Evolutionary conservation across 2,329 filamentous ascomycete genomes (phyloP).

Genomic region (Alternaria ethzedia): DNA sequence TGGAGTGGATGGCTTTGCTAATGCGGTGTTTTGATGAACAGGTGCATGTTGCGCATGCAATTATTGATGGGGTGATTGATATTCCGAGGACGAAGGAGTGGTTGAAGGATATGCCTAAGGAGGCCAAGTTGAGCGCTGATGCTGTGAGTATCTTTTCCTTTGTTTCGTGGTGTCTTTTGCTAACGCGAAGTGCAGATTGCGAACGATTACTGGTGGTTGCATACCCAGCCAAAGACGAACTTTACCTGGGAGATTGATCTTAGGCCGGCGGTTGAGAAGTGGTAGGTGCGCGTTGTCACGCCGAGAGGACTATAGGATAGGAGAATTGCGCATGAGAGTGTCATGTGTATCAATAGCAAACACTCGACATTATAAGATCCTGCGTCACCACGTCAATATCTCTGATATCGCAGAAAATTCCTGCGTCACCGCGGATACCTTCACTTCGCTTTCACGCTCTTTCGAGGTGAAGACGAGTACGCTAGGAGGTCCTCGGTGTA

Average conservation of each 20-base stretch:
- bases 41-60: slow-evolving; percentile 79
- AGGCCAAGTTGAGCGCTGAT: slow-evolving; percentile 75
- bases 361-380: background rate
- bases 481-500: background rate
- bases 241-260: slow-evolving; percentile 86
- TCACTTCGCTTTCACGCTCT: background rate
- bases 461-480: background rate
- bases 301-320: background rate
- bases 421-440: background rate
- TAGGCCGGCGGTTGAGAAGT: slow-evolving; percentile 83
- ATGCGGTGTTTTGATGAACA: rapidly evolving
- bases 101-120: slow-evolving; percentile 61
- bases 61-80: slow-evolving; percentile 87
- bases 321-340: background rate
- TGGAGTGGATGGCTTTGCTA: background rate
- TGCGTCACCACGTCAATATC: background rate
- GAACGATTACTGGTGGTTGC: slow-evolving; percentile 83
- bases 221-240: slow-evolving; percentile 77
- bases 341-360: background rate
- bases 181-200: slow-evolving; percentile 67
- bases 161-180: no score
- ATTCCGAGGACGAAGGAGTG: slow-evolving; percentile 72
- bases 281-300: slow-evolving; percentile 55
- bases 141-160: slow-evolving; percentile 62
- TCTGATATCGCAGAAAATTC: background rate